Conservation (phyloP, 1,284 basidiomycete genomes). For the Cutaneotrichosporon mucoides region DNA sequence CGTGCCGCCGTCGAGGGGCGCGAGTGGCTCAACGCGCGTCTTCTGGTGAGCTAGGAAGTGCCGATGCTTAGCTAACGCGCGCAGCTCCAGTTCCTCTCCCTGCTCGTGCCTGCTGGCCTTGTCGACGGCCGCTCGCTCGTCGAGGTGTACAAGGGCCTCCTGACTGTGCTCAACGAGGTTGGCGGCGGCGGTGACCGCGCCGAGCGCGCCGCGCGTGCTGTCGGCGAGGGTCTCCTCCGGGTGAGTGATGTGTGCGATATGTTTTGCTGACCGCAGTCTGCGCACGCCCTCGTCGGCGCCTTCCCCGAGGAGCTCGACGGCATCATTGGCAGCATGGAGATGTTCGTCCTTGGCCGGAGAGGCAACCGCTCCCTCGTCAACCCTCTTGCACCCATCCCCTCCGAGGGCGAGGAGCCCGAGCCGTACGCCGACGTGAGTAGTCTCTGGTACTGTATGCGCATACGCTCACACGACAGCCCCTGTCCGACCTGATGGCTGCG, state of each 20-base stretch:
- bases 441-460: too few species aligned
- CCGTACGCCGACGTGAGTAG: constrained; percentile 34
- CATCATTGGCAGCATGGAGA: constrained; percentile 37
- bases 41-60: constrained; percentile 60
- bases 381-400: constrained; percentile 36
- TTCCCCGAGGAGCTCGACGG: constrained; percentile 35
- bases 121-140: constrained; percentile 71
- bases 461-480: constrained; percentile 23
- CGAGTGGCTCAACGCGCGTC: constrained; percentile 79
- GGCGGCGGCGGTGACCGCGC: constrained; percentile 81
- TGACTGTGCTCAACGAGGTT: constrained; percentile 81
- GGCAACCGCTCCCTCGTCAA: constrained; percentile 26
- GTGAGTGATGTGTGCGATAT: constrained; percentile 50
- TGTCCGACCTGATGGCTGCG: constrained; percentile 35
- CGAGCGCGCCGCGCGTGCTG: constrained; percentile 77
- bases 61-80: background rate
- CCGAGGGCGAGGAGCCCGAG: constrained; percentile 30
- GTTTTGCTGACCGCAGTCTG: constrained; percentile 25
- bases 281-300: constrained; percentile 28
- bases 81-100: constrained; percentile 86
- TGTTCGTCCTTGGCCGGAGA: constrained; percentile 33
- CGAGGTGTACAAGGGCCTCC: constrained; percentile 71
- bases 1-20: constrained; percentile 77
- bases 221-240: constrained; percentile 79
- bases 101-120: constrained; percentile 69